Conservation (phyloP, 148 eudicot genomes). For the Nepenthes gracilis region DNA sequence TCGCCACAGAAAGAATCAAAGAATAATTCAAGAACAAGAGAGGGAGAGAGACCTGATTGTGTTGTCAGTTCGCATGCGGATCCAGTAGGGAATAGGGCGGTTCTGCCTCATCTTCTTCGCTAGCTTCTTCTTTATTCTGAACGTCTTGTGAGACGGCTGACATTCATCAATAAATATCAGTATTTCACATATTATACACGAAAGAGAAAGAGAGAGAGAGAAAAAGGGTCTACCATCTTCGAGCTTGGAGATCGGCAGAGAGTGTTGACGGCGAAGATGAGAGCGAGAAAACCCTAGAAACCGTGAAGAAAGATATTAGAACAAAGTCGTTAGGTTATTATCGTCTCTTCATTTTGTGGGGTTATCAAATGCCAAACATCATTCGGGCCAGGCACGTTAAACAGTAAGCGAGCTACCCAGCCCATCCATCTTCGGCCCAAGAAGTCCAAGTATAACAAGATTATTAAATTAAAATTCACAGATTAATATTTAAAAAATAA, state of each 20-base stretch:
- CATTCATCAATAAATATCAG: neutral
- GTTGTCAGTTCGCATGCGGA: conserved; percentile 80
- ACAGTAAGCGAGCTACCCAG: no score
- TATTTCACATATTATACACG: neutral
- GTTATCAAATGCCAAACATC: no score
- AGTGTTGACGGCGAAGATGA: no score
- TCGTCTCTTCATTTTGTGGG: no score
- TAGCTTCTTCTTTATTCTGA: conserved; percentile 80
- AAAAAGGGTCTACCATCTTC: neutral
- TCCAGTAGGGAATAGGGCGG: conserved; percentile 85
- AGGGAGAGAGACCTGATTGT: conserved; percentile 42
- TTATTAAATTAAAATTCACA: no score
- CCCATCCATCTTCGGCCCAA: no score
- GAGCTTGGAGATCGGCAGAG: neutral
- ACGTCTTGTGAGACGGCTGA: conserved; percentile 84
- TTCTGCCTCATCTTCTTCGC: conserved; percentile 95
- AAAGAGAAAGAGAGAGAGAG: neutral
- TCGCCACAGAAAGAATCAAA: neutral
- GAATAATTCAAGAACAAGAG: neutral
- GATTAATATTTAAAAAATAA: no score
- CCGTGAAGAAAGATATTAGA: no score
- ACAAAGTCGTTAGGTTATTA: no score
- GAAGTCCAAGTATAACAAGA: no score
- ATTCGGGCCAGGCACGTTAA: no score
- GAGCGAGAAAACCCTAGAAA: no score